A percentile compares a stretch with the other conserved stretches of the same genome.
phyloP scores from a whole-genome alignment of 2,329 filamentous ascomycete genomes.

The Ustilaginoidea virens region DNA sequence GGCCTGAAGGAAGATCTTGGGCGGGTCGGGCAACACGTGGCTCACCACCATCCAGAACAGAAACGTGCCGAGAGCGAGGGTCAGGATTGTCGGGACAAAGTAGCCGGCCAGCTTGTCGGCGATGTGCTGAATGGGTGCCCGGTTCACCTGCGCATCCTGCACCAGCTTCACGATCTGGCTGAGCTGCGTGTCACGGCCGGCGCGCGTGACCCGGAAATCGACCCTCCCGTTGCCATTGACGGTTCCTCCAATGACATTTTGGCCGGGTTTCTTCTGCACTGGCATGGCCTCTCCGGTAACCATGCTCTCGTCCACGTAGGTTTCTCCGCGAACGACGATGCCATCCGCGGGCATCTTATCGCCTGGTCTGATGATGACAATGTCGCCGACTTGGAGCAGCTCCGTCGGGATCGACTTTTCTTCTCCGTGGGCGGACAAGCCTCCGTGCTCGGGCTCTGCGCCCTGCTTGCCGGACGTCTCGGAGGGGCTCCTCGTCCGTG shows the following conservation, averaged over 20 bases:
- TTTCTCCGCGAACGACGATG: slow-evolving; percentile 71
- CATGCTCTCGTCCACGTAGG: slow-evolving; percentile 95
- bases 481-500: too few species aligned
- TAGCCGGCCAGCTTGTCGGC: slow-evolving; percentile 85
- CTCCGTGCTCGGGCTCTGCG: too few species aligned
- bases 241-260: slow-evolving; percentile 74
- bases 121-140: slow-evolving; percentile 86
- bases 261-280: slow-evolving; percentile 73
- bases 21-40: slow-evolving; percentile 70
- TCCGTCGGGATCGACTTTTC: slow-evolving; percentile 86
- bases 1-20: slow-evolving; percentile 68
- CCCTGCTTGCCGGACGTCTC: too few species aligned
- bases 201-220: slow-evolving; percentile 83
- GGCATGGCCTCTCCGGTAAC: slow-evolving; percentile 96
- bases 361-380: slow-evolving; percentile 83
- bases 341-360: slow-evolving; percentile 97
- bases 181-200: slow-evolving; percentile 87
- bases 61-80: slow-evolving; percentile 75
- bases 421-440: too few species aligned
- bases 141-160: slow-evolving; percentile 86
- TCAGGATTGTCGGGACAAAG: slow-evolving; percentile 81
- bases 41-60: slow-evolving; percentile 88
- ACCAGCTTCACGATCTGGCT: slow-evolving; percentile 98
- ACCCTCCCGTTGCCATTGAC: slow-evolving; percentile 87
- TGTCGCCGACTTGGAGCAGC: slow-evolving; percentile 81